Evolutionary conservation across 495 filamentous ascomycete species (phyloP).

Genomic region (Glonium stellatum): DNA sequence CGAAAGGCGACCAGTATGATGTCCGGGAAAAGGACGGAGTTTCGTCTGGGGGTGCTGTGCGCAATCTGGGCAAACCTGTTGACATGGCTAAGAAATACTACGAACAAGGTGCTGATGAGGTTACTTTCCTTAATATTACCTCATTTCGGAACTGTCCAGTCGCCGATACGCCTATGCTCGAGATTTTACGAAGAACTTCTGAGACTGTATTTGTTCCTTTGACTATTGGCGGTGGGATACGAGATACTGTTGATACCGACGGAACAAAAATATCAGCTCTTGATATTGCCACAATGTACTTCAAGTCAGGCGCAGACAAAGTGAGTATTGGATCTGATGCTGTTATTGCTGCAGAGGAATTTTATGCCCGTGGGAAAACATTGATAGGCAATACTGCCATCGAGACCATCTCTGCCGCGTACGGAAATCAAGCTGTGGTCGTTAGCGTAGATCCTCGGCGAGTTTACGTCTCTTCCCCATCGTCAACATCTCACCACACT

Average conservation of each 20-base stretch:
- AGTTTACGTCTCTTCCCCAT: constrained; percentile 68
- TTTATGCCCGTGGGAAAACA: constrained; percentile 57
- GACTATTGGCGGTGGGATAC: constrained; percentile 91
- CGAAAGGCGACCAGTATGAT: constrained; percentile 97
- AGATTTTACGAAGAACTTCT: constrained; percentile 77
- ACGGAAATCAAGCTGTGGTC: constrained; percentile 95
- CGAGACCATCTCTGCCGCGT: constrained; percentile 86
- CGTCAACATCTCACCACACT: constrained; percentile 71
- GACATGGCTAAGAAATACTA: constrained; percentile 93
- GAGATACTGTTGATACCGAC: constrained; percentile 81
- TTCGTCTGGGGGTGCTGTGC: constrained; percentile 60
- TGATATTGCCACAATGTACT: constrained; percentile 93
- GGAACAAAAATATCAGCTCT: constrained; percentile 81
- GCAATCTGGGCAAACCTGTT: constrained; percentile 93
- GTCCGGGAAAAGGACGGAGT: constrained; percentile 78
- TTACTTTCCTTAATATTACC: constrained; percentile 97
- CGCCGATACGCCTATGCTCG: constrained; percentile 89
- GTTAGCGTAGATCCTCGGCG: constrained; percentile 91
- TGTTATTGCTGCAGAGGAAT: constrained; percentile 85
- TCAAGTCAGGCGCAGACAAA: constrained; percentile 97
- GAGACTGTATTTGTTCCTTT: constrained; percentile 95
- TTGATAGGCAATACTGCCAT: constrained; percentile 80
- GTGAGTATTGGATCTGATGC: constrained; percentile 96
- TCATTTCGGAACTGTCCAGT: constrained; percentile 92
- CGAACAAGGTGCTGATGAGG: constrained; percentile 91